Conservation (phyloP, 169 alveolate genomes). For the Plasmodium inui region DNA sequence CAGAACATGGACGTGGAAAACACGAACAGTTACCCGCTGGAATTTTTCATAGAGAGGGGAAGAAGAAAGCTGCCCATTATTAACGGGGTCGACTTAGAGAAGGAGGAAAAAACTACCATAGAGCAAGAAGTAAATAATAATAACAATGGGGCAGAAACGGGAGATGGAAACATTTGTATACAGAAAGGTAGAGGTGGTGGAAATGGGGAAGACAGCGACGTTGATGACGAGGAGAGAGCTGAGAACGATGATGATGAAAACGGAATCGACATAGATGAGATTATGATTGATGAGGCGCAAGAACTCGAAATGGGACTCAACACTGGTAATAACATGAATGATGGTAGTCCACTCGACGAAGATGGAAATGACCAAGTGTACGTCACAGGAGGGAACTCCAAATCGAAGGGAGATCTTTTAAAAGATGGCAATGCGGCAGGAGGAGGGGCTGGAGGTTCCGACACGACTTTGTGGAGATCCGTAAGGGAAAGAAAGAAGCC, state of each 20-base stretch:
- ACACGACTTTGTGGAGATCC: constrained; percentile 81
- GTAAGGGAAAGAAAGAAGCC: constrained; percentile 86
- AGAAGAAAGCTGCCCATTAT: constrained; percentile 77
- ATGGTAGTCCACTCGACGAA: constrained; percentile 4
- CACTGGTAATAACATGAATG: background rate
- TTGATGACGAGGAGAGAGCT: constrained; percentile 39
- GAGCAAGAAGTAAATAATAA: constrained; percentile 74
- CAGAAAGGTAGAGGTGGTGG: constrained; percentile 54
- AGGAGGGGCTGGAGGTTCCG: constrained; percentile 9
- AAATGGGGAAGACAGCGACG: constrained; percentile 72
- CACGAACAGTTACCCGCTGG: constrained; percentile 76
- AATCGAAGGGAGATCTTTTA: background rate
- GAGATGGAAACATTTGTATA: constrained; percentile 11
- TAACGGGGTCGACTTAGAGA: constrained; percentile 76
- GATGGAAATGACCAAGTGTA: constrained; percentile 28
- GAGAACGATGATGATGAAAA: constrained; percentile 77
- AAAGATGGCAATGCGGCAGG: background rate
- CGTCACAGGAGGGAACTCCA: background rate
- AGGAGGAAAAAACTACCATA: constrained; percentile 42
- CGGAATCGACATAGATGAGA: constrained; percentile 80
- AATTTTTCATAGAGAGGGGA: constrained; percentile 76
- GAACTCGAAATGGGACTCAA: constrained; percentile 16
- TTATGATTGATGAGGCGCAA: constrained; percentile 80
- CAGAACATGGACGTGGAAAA: constrained; percentile 80
- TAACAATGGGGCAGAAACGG: constrained; percentile 7